These are phyloP conservation scores for Nepenthes alata DNA, from an alignment of 179 eudicot species.

Conservation along the genomic window DNA sequence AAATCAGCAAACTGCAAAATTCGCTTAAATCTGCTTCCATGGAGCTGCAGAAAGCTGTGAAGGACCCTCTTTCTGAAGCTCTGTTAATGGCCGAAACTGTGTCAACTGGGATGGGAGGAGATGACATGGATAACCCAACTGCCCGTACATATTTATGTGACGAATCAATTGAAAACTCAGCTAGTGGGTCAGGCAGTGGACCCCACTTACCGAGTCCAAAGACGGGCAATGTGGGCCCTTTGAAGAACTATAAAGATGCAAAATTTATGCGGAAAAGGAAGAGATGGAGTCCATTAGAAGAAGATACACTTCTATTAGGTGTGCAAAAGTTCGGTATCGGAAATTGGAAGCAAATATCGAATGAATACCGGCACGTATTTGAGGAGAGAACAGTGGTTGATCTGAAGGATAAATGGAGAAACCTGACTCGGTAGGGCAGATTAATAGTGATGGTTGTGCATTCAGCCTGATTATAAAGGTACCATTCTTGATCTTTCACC, in stretches of 20 bases:
- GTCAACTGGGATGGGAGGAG: conserved; percentile 10
- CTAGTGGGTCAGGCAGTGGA: conserved; percentile 10
- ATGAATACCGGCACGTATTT: conserved; percentile 22
- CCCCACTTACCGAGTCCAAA: conserved; percentile 33
- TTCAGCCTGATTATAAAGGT: not conserved
- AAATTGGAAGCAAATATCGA: conserved; percentile 46
- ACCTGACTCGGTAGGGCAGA: conserved; percentile 22
- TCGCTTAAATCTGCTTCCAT: conserved; percentile 27
- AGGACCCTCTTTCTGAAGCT: conserved; percentile 49
- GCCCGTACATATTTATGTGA: conserved; percentile 45
- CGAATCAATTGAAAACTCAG: conserved; percentile 30
- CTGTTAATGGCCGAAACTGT: conserved; percentile 26
- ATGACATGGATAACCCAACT: conserved; percentile 18
- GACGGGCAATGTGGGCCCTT: conserved; percentile 22
- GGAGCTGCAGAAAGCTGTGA: conserved; percentile 35
- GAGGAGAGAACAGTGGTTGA: conserved; percentile 57
- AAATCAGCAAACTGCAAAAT: conserved; percentile 21
- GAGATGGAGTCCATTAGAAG: conserved; percentile 52
- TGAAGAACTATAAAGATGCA: conserved; percentile 11
- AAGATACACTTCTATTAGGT: conserved; percentile 50
- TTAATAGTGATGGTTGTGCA: not conserved
- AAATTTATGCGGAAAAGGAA: conserved; percentile 30
- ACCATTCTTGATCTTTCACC: not conserved
- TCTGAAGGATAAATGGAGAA: conserved; percentile 86
- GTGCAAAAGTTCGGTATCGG: conserved; percentile 45